phyloP scores from a whole-genome alignment of 192 early-diverging fungal genomes.

The Rhizophagus prolifer region DNA sequence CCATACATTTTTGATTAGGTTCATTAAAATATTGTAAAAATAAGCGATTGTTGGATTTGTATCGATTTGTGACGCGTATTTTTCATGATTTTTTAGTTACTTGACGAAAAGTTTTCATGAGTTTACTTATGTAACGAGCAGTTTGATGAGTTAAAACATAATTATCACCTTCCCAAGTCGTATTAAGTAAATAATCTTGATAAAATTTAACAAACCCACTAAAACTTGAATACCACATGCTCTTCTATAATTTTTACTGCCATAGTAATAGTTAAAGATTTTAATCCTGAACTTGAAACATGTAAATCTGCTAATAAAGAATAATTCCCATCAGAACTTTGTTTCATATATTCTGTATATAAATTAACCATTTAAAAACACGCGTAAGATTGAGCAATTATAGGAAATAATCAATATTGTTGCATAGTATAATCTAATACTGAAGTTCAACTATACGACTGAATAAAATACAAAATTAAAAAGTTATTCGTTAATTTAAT shows the following conservation, averaged over 20 bases:
- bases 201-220: conserved; percentile 69
- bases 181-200: conserved; percentile 69
- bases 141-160: conserved; percentile 85
- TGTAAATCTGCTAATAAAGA: conserved; percentile 71
- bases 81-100: conserved; percentile 42
- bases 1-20: conserved; percentile 45
- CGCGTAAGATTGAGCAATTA: conserved; percentile 72
- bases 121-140: conserved; percentile 60
- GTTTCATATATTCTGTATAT: conserved; percentile 60
- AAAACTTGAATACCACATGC: conserved; percentile 76
- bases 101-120: not conserved
- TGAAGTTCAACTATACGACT: conserved; percentile 57
- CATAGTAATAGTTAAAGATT: conserved; percentile 70
- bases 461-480: not conserved
- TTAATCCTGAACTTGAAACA: conserved; percentile 71
- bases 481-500: not conserved
- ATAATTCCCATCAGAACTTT: conserved; percentile 60
- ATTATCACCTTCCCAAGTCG: conserved; percentile 86
- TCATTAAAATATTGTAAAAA: conserved; percentile 48
- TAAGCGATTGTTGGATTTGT: not conserved
- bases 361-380: conserved; percentile 61
- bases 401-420: conserved; percentile 70
- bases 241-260: conserved; percentile 67
- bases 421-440: conserved; percentile 80
- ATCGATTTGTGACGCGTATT: conserved; percentile 50